Conservation (phyloP, 805 yeast genomes). For the Saccharomycopsis sp. region DNA sequence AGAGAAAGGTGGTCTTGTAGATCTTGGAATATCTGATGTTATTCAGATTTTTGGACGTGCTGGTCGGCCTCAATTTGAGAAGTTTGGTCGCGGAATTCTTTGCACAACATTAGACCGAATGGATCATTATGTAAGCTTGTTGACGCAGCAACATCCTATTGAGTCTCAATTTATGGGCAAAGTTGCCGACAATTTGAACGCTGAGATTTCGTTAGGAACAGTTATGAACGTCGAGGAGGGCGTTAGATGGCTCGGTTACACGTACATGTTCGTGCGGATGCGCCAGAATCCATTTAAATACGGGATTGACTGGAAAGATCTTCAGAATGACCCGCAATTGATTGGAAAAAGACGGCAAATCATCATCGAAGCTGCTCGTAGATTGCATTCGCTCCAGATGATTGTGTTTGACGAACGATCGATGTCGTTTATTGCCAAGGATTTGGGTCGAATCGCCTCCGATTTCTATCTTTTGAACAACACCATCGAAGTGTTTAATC, state of each 20-base stretch:
- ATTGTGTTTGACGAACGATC: slow-evolving; percentile 84
- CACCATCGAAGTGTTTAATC: slow-evolving; percentile 84
- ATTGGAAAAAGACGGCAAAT: slow-evolving; percentile 67
- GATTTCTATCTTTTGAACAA: slow-evolving; percentile 85
- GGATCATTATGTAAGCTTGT: slow-evolving; percentile 81
- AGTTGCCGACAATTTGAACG: slow-evolving; percentile 87
- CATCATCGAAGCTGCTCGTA: slow-evolving; percentile 73
- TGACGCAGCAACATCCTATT: slow-evolving; percentile 93
- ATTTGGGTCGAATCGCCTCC: slow-evolving; percentile 88
- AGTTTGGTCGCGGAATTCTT: slow-evolving; percentile 85
- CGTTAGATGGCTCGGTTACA: slow-evolving; percentile 95
- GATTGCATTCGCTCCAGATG: slow-evolving; percentile 87
- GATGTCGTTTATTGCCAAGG: slow-evolving; percentile 74
- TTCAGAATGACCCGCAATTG: slow-evolving; percentile 76
- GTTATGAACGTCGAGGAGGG: slow-evolving; percentile 94
- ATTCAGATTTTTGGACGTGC: slow-evolving; percentile 99
- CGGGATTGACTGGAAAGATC: slow-evolving; percentile 83
- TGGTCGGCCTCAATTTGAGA: slow-evolving; percentile 96
- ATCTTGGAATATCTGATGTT: slow-evolving; percentile 92
- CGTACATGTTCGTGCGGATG: slow-evolving; percentile 92
- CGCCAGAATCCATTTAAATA: slow-evolving; percentile 87
- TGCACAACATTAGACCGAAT: slow-evolving; percentile 77
- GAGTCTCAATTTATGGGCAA: slow-evolving; percentile 77
- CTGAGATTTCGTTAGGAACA: slow-evolving; percentile 92
- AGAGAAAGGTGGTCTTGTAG: slow-evolving; percentile 89